Evolutionary conservation across 495 filamentous ascomycete genomes (phyloP), one percentile per base, ranked within the genome.

Genomic region (Hypoxylon subgilvum): DNA sequence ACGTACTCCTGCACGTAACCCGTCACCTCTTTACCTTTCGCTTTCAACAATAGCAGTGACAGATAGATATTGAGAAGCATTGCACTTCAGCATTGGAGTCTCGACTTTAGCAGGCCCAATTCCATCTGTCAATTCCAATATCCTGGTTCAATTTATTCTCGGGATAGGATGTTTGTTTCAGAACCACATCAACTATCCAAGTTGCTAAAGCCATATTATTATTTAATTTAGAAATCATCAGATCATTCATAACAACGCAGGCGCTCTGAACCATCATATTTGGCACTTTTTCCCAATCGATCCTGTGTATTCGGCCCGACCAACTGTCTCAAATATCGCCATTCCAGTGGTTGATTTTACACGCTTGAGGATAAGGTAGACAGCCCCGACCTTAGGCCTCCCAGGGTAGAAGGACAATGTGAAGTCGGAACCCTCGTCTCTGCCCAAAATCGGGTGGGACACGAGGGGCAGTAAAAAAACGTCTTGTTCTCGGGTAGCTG

Each of bases 251-350:
- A 8, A 55, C 41, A 16, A 46, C 10, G 46, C 42, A 30, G 32
- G 16, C 25, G 42, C 32, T 4, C 40, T 31, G 10, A n/a, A n/a
- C n/a, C n/a, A 21, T 16, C 41, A 46, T 55, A 31, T 38, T 17
- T 8, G 34, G 31, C 3, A 55, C 31, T 18, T 55, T 55, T 12
- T 32, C 22, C 32, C 52, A 30, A 27, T 46, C 13, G 34, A 14
- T 8, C 42, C 25, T 8, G 52, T 47, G 16, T 57, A 48, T 32
- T 34, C 43, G 13, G 35, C 28, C 52, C 44, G 41, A 12, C 32
- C 35, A 25, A 22, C 35, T 34, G 17, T 46, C 27, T 46, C 43
- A 46, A 21, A 34, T 34, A 21, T 17, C 6, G 28, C 9, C 27
- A 19, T 28, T 22, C 14, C 43, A 13, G 17, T 28, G 1, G 43